A percentile compares a stretch with the other conserved stretches of the same genome.
Evolutionary conservation across 2,329 filamentous ascomycete genomes (phyloP).

Genomic region (Fusarium papillatum): DNA sequence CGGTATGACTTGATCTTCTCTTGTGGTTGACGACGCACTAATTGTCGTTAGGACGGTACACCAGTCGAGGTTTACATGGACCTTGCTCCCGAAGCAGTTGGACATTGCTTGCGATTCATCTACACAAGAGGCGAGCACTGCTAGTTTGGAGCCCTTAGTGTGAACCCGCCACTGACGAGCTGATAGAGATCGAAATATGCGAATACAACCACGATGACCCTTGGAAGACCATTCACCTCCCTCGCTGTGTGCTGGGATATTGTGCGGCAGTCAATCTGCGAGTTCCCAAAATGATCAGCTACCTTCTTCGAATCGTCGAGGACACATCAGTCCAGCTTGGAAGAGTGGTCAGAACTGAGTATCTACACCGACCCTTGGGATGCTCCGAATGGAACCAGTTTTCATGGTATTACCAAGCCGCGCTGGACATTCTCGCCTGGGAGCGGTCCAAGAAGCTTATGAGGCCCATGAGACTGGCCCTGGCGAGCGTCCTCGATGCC

Average conservation of each 20-base stretch:
- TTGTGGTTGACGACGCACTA: not conserved
- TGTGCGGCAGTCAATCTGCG: conserved; percentile 47
- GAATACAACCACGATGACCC: conserved; percentile 40
- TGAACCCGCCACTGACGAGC: conserved; percentile 1
- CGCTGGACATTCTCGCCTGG: conserved; percentile 46
- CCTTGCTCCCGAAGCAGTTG: conserved; percentile 43
- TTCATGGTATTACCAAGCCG: conserved; percentile 44
- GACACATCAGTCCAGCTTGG: conserved; percentile 42
- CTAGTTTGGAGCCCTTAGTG: not conserved
- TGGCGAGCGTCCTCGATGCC: conserved; percentile 48
- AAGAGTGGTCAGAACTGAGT: conserved; percentile 28
- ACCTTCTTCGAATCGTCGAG: conserved; percentile 46
- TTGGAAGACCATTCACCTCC: conserved; percentile 47
- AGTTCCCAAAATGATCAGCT: conserved; percentile 43
- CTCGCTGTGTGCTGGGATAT: conserved; percentile 51
- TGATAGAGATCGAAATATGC: conserved; percentile 46
- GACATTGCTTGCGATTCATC: conserved; percentile 50
- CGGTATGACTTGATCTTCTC: conserved; percentile 34
- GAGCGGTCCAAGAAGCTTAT: conserved; percentile 41
- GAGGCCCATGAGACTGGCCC: conserved; percentile 47
- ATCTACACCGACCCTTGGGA: conserved; percentile 29
- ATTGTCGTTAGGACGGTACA: conserved; percentile 43
- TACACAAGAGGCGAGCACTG: conserved; percentile 51
- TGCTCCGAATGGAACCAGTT: conserved; percentile 37
- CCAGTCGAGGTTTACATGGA: conserved; percentile 43